These are phyloP conservation scores for Rhizoctonia solani DNA, from an alignment of 1,284 basidiomycete genomes.

Conservation along the genomic window DNA sequence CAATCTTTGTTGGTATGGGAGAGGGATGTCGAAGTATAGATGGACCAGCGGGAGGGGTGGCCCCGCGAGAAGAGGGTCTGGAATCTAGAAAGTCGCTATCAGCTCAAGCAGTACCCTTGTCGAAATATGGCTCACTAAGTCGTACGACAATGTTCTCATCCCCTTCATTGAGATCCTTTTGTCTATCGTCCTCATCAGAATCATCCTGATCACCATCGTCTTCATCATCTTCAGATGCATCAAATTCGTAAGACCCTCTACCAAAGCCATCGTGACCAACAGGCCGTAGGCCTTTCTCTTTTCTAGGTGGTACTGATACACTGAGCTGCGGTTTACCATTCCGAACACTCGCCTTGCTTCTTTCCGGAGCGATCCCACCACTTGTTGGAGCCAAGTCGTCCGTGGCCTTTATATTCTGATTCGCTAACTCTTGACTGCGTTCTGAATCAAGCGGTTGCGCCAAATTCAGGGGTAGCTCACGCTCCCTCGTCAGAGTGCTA, in stretches of 20 bases:
- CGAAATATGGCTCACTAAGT: not conserved
- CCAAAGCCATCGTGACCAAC: not conserved
- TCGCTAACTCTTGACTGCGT: not conserved
- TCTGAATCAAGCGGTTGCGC: constrained; percentile 2
- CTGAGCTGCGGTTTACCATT: constrained; percentile 15
- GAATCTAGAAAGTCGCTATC: constrained; percentile 8
- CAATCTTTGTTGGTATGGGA: constrained; percentile 12
- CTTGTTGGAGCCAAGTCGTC: not conserved
- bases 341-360: not conserved
- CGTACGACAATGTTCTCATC: not conserved
- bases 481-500: not conserved
- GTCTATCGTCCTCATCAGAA: not conserved
- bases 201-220: constrained; percentile 5
- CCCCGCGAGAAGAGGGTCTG: constrained; percentile 15
- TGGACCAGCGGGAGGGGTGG: constrained; percentile 20
- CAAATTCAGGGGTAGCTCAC: constrained; percentile 11
- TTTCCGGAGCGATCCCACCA: not conserved
- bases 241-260: not conserved
- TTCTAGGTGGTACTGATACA: constrained; percentile 21
- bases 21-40: constrained; percentile 31
- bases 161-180: not conserved
- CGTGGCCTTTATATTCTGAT: not conserved
- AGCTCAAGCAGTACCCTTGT: not conserved
- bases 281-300: constrained; percentile 1
- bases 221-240: not conserved